Percentiles rank a stretch among this genome's conserved stretches.
These are phyloP conservation scores for Termitomyces sp. DNA, from an alignment of 768 basidiomycete genomes.

Conservation along the genomic window DNA sequence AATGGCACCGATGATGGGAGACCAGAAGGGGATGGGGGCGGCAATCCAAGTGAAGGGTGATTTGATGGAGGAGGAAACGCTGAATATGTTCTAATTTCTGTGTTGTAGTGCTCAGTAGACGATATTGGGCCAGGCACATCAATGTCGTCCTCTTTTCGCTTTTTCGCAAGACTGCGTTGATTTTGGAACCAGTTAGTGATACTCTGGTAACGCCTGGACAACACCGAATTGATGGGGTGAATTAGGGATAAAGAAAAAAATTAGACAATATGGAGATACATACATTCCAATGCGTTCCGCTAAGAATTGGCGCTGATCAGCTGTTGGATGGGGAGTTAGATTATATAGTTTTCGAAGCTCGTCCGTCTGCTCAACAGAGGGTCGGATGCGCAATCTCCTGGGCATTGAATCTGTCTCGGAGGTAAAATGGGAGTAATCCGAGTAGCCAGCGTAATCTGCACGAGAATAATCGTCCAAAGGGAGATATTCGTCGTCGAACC, in stretches of 20 bases:
- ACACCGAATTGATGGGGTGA: slow-evolving; percentile 17
- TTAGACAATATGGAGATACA: slow-evolving; percentile 29
- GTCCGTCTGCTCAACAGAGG: slow-evolving; percentile 60
- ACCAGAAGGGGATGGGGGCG: slow-evolving; percentile 19
- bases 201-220: slow-evolving; percentile 65
- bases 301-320: slow-evolving; percentile 61
- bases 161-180: slow-evolving; percentile 73
- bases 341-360: slow-evolving; percentile 65
- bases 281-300: slow-evolving; percentile 74
- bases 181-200: slow-evolving; percentile 89
- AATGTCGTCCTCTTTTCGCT: slow-evolving; percentile 56
- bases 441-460: slow-evolving; percentile 40
- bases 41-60: slow-evolving; percentile 41
- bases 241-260: slow-evolving; percentile 24
- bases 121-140: slow-evolving; percentile 25
- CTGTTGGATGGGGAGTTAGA: slow-evolving; percentile 59
- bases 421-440: slow-evolving; percentile 45
- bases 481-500: slow-evolving; percentile 38
- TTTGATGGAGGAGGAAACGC: slow-evolving; percentile 44
- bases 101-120: slow-evolving; percentile 26
- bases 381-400: slow-evolving; percentile 61
- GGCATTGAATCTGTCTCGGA: slow-evolving; percentile 47
- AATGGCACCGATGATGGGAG: slow-evolving; percentile 30
- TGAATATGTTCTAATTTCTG: slow-evolving; percentile 36
- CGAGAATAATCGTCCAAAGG: slow-evolving; percentile 30